These are phyloP conservation scores for Atkinsonella texensis DNA, from an alignment of 2,329 filamentous ascomycete species.

Conservation along the genomic window DNA sequence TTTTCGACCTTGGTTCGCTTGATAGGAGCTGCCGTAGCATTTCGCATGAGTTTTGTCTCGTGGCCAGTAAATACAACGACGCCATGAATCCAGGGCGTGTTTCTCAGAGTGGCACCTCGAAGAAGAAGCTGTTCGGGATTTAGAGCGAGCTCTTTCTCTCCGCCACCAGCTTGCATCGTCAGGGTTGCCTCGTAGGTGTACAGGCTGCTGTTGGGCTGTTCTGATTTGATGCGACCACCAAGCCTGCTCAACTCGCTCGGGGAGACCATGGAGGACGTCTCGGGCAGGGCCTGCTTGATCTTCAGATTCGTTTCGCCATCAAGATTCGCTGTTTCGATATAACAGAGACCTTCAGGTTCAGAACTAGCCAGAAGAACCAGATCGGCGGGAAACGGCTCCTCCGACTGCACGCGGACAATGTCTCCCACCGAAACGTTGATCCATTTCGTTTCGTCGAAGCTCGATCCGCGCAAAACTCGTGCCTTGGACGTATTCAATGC, in stretches of 20 bases:
- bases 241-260: slow-evolving; percentile 75
- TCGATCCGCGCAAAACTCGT: slow-evolving; percentile 68
- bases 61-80: slow-evolving; percentile 88
- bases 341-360: slow-evolving; percentile 93
- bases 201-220: slow-evolving; percentile 95
- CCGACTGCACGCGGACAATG: slow-evolving; percentile 83
- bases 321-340: slow-evolving; percentile 96
- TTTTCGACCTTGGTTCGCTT: slow-evolving; percentile 94
- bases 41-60: slow-evolving; percentile 98
- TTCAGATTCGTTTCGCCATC: slow-evolving; percentile 98
- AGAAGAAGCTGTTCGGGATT: slow-evolving; percentile 88
- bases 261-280: slow-evolving; percentile 81
- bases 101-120: slow-evolving; percentile 83
- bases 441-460: slow-evolving; percentile 83
- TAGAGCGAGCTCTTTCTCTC: slow-evolving; percentile 83
- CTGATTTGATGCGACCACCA: slow-evolving; percentile 77
- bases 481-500: slow-evolving; percentile 81
- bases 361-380: slow-evolving; percentile 86
- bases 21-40: slow-evolving; percentile 92
- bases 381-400: slow-evolving; percentile 90
- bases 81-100: slow-evolving; percentile 95
- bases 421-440: slow-evolving; percentile 88
- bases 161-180: slow-evolving; percentile 79
- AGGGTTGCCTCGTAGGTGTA: slow-evolving; percentile 97
- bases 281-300: slow-evolving; percentile 93